These are phyloP conservation scores for Coniochaeta sp. DNA, from an alignment of 2,329 filamentous ascomycete species.

Conservation along the genomic window DNA sequence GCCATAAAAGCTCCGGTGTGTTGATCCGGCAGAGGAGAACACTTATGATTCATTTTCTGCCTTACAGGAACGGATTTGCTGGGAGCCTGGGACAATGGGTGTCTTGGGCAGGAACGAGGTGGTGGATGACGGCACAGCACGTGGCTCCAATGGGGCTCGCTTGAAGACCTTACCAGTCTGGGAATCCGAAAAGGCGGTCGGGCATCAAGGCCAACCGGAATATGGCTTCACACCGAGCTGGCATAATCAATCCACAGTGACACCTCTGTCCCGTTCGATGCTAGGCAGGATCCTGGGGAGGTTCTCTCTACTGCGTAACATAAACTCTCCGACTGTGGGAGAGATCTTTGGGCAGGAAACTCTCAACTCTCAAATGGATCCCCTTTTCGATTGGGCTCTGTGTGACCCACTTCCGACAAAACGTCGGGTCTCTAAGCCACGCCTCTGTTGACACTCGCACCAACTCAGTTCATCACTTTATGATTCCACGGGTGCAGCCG, in stretches of 20 bases:
- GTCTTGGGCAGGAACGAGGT: constrained; percentile 8
- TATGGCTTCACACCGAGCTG: not conserved
- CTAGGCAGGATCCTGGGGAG: not conserved
- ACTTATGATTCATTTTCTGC: constrained; percentile 16
- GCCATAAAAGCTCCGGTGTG: not conserved
- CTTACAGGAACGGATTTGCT: constrained; percentile 5
- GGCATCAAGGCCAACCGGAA: not conserved
- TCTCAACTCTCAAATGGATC: not conserved
- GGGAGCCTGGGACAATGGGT: not conserved
- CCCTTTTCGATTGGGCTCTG: not conserved
- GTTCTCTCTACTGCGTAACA: not conserved
- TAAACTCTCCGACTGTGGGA: not conserved
- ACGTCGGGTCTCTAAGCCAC: not conserved
- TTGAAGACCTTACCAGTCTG: constrained; percentile 12
- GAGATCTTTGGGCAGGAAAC: not conserved
- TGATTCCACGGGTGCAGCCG: not conserved
- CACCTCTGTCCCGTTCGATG: not conserved
- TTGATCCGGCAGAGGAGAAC: not conserved
- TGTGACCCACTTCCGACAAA: not conserved
- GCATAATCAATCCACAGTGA: not conserved
- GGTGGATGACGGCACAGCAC: constrained; percentile 18
- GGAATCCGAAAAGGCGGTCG: not conserved
- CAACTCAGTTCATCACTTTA: not conserved
- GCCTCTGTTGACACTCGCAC: not conserved
- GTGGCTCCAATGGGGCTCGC: constrained; percentile 27